Conservation (phyloP, 768 basidiomycete genomes). For the Psilocybe azurescens region DNA sequence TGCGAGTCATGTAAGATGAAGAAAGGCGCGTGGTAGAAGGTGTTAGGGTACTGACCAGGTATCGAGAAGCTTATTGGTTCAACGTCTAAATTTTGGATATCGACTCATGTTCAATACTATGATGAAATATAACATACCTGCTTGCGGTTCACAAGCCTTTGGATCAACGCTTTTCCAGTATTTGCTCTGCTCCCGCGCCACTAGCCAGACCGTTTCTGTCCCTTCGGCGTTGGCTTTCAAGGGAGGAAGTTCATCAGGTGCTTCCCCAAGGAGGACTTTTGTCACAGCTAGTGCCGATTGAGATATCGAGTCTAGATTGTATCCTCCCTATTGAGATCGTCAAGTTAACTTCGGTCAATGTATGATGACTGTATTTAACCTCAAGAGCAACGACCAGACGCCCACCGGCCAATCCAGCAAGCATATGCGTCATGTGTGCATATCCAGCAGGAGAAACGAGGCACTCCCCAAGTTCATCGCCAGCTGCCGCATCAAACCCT, state of each 20-base stretch:
- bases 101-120: neutral
- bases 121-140: conserved; percentile 50
- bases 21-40: neutral
- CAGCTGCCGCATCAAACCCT: conserved; percentile 95
- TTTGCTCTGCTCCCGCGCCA: conserved; percentile 85
- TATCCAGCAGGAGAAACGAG: conserved; percentile 91
- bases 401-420: conserved; percentile 85
- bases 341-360: neutral
- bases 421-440: conserved; percentile 99
- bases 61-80: conserved; percentile 70
- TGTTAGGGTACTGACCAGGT: conserved; percentile 51
- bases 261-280: conserved; percentile 86
- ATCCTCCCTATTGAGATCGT: conserved; percentile 77
- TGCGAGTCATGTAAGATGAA: conserved; percentile 1
- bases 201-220: conserved; percentile 89
- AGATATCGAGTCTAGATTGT: conserved; percentile 90
- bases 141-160: conserved; percentile 80
- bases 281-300: conserved; percentile 88
- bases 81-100: conserved; percentile 47
- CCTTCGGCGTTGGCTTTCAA: conserved; percentile 80
- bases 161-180: conserved; percentile 91
- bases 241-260: conserved; percentile 76
- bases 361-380: conserved; percentile 47
- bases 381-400: conserved; percentile 93
- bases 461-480: conserved; percentile 92